A percentile compares a stretch with the other conserved stretches of the same genome.
Evolutionary conservation across 345 rosid genomes (phyloP).

Genomic region (Cardamine chenopodiifolia): DNA sequence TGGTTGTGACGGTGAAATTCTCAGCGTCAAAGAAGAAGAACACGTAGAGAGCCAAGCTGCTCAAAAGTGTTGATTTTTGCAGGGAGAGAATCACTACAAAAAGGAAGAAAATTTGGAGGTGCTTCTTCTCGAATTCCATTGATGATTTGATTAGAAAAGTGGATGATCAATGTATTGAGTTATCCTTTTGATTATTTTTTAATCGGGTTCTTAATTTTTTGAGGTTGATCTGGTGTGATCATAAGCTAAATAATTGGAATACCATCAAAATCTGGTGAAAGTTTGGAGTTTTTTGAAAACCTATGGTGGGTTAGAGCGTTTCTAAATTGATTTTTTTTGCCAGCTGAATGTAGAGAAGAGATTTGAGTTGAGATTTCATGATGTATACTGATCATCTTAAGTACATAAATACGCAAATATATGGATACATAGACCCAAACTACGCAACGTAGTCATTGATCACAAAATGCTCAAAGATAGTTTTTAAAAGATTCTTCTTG

Average conservation of each 20-base stretch:
- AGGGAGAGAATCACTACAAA: conserved; percentile 2
- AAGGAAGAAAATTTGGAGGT: conserved; percentile 11
- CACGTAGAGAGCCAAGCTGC: conserved; percentile 12
- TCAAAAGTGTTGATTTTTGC: conserved; percentile 29
- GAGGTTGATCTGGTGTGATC: conserved; percentile 23
- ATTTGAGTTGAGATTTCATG: conserved; percentile 19
- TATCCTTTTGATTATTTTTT: neutral
- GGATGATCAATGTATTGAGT: conserved; percentile 35
- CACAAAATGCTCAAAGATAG: conserved; percentile 4
- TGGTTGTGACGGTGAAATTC: conserved; percentile 17
- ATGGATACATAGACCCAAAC: conserved; percentile 16
- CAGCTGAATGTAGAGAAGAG: conserved; percentile 8
- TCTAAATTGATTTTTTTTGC: neutral
- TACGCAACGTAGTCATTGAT: neutral
- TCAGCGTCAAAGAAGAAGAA: conserved; percentile 17
- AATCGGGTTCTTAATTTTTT: neutral
- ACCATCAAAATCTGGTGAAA: conserved; percentile 30
- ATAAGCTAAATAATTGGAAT: conserved; percentile 19
- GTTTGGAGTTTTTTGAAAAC: conserved; percentile 20
- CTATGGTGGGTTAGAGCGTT: conserved; percentile 32
- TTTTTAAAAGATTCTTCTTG: neutral
- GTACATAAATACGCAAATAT: conserved; percentile 24
- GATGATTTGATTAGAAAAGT: conserved; percentile 27
- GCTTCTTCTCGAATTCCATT: conserved; percentile 34
- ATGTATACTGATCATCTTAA: conserved; percentile 15